A percentile compares a stretch with the other conserved stretches of the same genome.
phyloP scores from a whole-genome alignment of 805 yeast species.

The Myxozyma kluyveri region DNA sequence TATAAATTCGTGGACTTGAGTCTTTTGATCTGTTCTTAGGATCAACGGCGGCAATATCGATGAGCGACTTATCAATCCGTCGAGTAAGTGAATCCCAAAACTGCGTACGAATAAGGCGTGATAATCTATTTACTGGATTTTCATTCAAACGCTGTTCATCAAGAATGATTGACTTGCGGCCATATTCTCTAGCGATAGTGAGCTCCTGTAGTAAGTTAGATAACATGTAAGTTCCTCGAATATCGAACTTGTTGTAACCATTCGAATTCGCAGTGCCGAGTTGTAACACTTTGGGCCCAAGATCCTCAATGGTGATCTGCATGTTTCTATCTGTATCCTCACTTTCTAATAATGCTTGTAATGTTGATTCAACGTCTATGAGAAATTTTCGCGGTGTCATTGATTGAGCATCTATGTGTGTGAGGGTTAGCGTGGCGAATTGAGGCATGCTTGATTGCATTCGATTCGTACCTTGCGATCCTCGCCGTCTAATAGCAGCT shows the following conservation, averaged over 20 bases:
- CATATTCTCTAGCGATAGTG: conserved; percentile 78
- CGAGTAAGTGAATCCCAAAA: conserved; percentile 83
- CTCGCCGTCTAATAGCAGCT: conserved; percentile 22
- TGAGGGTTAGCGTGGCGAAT: too few relatives aligned
- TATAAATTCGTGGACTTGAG: conserved; percentile 70
- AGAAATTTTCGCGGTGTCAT: conserved; percentile 51
- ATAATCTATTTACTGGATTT: conserved; percentile 77
- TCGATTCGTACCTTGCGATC: conserved; percentile 27
- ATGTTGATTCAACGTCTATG: conserved; percentile 73
- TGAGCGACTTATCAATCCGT: conserved; percentile 57
- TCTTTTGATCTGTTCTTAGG: conserved; percentile 66
- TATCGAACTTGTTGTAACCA: conserved; percentile 69
- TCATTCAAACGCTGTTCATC: conserved; percentile 84
- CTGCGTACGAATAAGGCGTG: conserved; percentile 66
- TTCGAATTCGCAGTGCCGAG: conserved; percentile 81
- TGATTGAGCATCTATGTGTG: conserved; percentile 22
- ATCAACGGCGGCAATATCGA: conserved; percentile 71
- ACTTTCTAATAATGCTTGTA: conserved; percentile 61
- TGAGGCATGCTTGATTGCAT: conserved; percentile 28
- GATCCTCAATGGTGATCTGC: conserved; percentile 83
- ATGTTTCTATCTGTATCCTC: conserved; percentile 84
- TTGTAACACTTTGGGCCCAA: conserved; percentile 76
- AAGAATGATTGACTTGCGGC: conserved; percentile 70
- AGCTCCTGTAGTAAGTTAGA: conserved; percentile 84
- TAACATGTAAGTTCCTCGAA: conserved; percentile 86